Conservation (phyloP, 2,329 filamentous ascomycete genomes). For the Alternaria solani region DNA sequence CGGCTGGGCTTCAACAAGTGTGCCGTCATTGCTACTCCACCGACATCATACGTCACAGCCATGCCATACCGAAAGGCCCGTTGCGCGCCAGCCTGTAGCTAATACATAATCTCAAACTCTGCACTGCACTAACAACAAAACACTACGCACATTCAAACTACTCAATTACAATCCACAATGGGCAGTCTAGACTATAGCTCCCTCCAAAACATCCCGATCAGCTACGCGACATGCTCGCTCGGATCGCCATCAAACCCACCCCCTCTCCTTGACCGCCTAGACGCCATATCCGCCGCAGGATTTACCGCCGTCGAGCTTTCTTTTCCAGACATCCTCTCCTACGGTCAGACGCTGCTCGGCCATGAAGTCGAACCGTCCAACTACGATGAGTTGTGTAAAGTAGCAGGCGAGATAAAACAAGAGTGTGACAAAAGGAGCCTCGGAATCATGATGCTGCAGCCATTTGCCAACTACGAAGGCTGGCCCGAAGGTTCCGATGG, state of each 20-base stretch:
- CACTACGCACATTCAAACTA: not conserved
- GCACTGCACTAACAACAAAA: not conserved
- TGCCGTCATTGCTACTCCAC: constrained; percentile 26
- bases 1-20: not conserved
- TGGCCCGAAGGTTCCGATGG: constrained; percentile 68
- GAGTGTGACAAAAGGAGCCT: constrained; percentile 65
- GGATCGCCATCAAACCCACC: constrained; percentile 52
- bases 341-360: constrained; percentile 63
- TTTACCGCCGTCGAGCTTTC: constrained; percentile 77
- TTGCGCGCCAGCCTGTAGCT: constrained; percentile 5
- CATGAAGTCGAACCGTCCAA: constrained; percentile 64
- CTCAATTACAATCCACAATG: constrained; percentile 33
- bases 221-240: constrained; percentile 66
- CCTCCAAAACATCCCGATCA: constrained; percentile 56
- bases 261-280: constrained; percentile 67
- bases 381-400: constrained; percentile 65
- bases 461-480: constrained; percentile 79
- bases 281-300: constrained; percentile 69
- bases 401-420: constrained; percentile 63
- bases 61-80: constrained; percentile 24
- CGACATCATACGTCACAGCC: constrained; percentile 31
- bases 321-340: constrained; percentile 74
- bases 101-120: not conserved
- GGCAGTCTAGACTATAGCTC: constrained; percentile 43
- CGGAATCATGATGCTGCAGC: constrained; percentile 75